Conservation (phyloP, 768 basidiomycete species). For the Leccinum boreale region DNA sequence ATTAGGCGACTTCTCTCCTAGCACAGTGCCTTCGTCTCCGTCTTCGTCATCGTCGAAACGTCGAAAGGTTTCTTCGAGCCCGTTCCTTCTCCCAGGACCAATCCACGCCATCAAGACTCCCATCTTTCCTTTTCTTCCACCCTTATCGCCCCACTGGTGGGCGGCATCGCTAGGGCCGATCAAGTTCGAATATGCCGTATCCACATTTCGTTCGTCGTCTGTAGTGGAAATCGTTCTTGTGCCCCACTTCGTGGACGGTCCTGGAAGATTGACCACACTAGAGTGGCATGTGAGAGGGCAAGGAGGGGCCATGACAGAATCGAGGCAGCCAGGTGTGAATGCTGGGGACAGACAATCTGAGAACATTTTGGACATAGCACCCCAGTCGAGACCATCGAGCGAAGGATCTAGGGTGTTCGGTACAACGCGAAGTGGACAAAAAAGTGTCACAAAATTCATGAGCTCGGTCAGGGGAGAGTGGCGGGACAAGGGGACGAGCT, state of each 20-base stretch:
- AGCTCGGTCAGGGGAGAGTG: constrained; percentile 91
- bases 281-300: constrained; percentile 18
- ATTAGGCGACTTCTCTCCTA: neutral
- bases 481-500: constrained; percentile 82
- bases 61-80: constrained; percentile 35
- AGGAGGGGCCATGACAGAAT: constrained; percentile 22
- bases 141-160: constrained; percentile 53
- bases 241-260: constrained; percentile 14
- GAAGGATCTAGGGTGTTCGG: constrained; percentile 71
- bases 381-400: constrained; percentile 65
- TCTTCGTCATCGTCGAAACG: constrained; percentile 8
- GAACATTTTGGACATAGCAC: constrained; percentile 68
- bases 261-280: constrained; percentile 16
- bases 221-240: neutral
- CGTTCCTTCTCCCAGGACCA: constrained; percentile 30
- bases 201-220: constrained; percentile 32
- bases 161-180: constrained; percentile 54
- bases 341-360: constrained; percentile 43
- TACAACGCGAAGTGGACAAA: constrained; percentile 70
- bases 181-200: constrained; percentile 62
- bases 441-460: constrained; percentile 73
- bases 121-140: constrained; percentile 42
- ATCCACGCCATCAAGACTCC: constrained; percentile 45
- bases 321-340: constrained; percentile 4
- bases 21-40: constrained; percentile 7